A percentile compares a stretch with the other conserved stretches of the same genome.
These are phyloP conservation scores for Russula earlei DNA, from an alignment of 768 basidiomycete species.

Conservation along the genomic window DNA sequence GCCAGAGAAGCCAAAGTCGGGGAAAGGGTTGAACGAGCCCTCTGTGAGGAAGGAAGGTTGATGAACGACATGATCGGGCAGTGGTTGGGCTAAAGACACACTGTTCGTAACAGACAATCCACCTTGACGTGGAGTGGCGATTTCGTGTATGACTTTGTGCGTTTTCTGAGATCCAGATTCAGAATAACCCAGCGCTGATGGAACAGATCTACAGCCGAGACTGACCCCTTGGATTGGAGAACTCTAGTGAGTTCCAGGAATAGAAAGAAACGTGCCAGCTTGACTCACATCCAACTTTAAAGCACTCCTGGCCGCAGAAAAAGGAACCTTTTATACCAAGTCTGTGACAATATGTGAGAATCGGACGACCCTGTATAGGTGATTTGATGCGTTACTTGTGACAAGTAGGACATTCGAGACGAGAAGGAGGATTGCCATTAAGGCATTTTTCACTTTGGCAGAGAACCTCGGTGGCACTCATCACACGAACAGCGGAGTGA, in stretches of 20 bases:
- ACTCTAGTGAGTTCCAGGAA: constrained; percentile 14
- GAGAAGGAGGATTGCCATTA: constrained; percentile 77
- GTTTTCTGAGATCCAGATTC: constrained; percentile 46
- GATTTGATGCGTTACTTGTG: constrained; percentile 55
- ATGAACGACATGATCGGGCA: background rate
- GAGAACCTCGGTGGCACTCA: constrained; percentile 33
- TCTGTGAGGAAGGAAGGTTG: constrained; percentile 33
- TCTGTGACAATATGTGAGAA: constrained; percentile 31
- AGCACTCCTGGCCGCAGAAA: constrained; percentile 94
- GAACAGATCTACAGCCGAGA: constrained; percentile 24
- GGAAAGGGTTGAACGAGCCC: constrained; percentile 74
- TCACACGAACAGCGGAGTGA: constrained; percentile 15
- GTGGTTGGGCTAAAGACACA: constrained; percentile 1
- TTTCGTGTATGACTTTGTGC: constrained; percentile 68
- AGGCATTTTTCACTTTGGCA: constrained; percentile 68
- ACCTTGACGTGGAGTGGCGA: constrained; percentile 33
- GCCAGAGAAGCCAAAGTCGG: constrained; percentile 71
- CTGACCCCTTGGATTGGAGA: constrained; percentile 13
- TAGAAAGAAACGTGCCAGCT: background rate
- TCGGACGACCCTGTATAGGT: background rate
- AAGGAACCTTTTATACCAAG: constrained; percentile 76
- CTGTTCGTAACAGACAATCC: constrained; percentile 25
- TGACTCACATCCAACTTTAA: constrained; percentile 84
- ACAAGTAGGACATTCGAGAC: constrained; percentile 89
- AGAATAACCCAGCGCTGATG: background rate